phyloP scores from a whole-genome alignment of 371 early-diverging fungal species.

The Rhizopus microsporus region DNA sequence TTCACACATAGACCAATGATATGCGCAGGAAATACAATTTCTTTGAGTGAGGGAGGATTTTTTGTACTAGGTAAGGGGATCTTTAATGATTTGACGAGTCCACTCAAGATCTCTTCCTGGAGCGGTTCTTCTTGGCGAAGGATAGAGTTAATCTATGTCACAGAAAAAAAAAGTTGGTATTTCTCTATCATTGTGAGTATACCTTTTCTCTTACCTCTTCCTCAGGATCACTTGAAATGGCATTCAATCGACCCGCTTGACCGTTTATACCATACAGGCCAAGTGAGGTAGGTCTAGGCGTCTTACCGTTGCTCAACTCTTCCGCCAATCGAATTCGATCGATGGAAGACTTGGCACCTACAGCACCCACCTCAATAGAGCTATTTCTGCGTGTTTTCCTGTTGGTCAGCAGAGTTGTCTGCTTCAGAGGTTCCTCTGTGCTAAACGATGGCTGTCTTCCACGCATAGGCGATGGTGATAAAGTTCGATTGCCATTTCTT shows the following conservation, averaged over 20 bases:
- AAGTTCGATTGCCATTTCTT: slow-evolving; percentile 12
- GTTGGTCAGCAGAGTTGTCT: slow-evolving; percentile 17
- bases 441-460: slow-evolving; percentile 3
- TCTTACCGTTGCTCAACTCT: slow-evolving; percentile 17
- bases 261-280: slow-evolving; percentile 34
- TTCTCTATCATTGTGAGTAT: not conserved
- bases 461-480: slow-evolving; percentile 21
- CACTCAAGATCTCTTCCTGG: slow-evolving; percentile 85
- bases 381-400: slow-evolving; percentile 36
- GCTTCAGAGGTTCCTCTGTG: slow-evolving; percentile 15
- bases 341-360: slow-evolving; percentile 28
- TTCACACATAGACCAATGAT: slow-evolving; percentile 81
- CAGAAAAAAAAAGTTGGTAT: not conserved
- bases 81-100: slow-evolving; percentile 83
- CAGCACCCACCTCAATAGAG: slow-evolving; percentile 26
- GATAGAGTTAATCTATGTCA: slow-evolving; percentile 47
- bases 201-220: slow-evolving; percentile 24
- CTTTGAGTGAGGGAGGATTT: slow-evolving; percentile 77
- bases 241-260: slow-evolving; percentile 17
- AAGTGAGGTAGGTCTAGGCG: slow-evolving; percentile 49
- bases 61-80: slow-evolving; percentile 87
- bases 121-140: slow-evolving; percentile 75
- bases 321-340: slow-evolving; percentile 34
- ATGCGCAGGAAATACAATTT: slow-evolving; percentile 93
- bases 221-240: slow-evolving; percentile 35